Percentiles rank a stretch among this genome's conserved stretches.
phyloP scores from a whole-genome alignment of 495 filamentous ascomycete genomes.

The Xanthoparmelia taractica region DNA sequence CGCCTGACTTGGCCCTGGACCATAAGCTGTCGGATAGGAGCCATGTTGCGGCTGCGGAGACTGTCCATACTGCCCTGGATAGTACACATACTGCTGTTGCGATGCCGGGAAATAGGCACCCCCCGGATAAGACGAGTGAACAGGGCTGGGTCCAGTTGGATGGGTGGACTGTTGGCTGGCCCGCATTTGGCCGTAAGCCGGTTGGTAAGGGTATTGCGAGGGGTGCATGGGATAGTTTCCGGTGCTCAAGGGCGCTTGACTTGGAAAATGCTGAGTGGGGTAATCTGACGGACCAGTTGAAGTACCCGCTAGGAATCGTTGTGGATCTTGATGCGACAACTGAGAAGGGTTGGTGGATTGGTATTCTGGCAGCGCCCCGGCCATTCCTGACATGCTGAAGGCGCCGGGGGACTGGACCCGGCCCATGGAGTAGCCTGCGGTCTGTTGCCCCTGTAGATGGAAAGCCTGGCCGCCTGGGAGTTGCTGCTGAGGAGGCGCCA shows the following conservation, averaged over 20 bases:
- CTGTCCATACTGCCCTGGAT: constrained; percentile 20
- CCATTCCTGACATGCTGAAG: constrained; percentile 44
- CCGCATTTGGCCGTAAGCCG: constrained; percentile 21
- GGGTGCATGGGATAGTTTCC: constrained; percentile 28
- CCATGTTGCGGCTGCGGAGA: constrained; percentile 18
- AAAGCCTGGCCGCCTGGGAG: constrained; percentile 26
- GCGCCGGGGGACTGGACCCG: constrained; percentile 31
- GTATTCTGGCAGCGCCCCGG: constrained; percentile 39
- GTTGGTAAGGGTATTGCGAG: constrained; percentile 32
- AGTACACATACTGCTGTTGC: constrained; percentile 23
- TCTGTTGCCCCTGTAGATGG: constrained; percentile 26
- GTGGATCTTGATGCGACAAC: constrained; percentile 31
- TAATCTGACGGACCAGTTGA: constrained; percentile 34
- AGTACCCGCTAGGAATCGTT: constrained; percentile 30
- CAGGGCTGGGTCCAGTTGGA: constrained; percentile 19
- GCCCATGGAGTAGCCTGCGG: constrained; percentile 22
- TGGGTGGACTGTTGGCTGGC: constrained; percentile 23
- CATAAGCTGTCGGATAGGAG: constrained; percentile 13
- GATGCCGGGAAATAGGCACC: constrained; percentile 19
- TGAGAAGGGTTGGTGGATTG: constrained; percentile 18
- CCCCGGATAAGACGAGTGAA: constrained; percentile 25
- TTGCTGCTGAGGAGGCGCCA: constrained; percentile 22
- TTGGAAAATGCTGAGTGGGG: constrained; percentile 34
- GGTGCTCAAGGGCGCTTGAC: constrained; percentile 26
- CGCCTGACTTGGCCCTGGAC: constrained; percentile 11